A percentile compares a stretch with the other conserved stretches of the same genome.
These are phyloP conservation scores for Curvularia verruculosa DNA, from an alignment of 2,329 filamentous ascomycete species.

Conservation along the genomic window DNA sequence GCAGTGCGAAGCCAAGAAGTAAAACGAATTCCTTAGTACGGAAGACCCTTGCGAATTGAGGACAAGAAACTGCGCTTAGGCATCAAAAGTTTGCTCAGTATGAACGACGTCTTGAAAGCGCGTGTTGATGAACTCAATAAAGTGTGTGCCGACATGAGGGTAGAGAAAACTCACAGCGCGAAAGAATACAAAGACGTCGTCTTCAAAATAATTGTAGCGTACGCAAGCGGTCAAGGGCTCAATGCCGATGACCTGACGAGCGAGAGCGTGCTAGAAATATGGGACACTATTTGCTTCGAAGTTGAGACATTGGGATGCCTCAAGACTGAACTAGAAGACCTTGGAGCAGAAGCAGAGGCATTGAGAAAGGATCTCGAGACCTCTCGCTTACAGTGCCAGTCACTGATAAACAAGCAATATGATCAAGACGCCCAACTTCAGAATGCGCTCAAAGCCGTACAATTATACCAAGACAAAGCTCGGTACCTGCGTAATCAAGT, in stretches of 20 bases:
- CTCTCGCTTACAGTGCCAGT: neutral
- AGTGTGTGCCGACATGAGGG: neutral
- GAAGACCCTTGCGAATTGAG: neutral
- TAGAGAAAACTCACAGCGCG: neutral
- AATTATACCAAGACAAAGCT: neutral
- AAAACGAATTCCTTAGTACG: neutral
- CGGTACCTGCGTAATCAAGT: neutral
- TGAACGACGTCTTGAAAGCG: neutral
- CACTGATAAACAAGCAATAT: neutral
- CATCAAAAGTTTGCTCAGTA: neutral
- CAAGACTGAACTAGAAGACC: neutral
- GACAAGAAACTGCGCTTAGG: neutral
- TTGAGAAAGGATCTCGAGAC: neutral
- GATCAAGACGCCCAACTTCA: neutral
- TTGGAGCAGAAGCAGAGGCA: neutral
- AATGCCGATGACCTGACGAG: neutral
- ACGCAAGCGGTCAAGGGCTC: neutral
- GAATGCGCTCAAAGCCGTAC: neutral
- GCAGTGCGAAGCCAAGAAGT: neutral
- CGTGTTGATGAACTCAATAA: neutral
- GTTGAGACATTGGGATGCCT: neutral
- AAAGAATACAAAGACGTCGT: neutral
- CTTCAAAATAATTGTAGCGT: neutral
- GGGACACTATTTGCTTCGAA: neutral
- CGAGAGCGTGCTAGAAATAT: neutral